Base-by-base conservation (phyloP, 768 basidiomycete genomes). In the Trametes gibbosa region DNA sequence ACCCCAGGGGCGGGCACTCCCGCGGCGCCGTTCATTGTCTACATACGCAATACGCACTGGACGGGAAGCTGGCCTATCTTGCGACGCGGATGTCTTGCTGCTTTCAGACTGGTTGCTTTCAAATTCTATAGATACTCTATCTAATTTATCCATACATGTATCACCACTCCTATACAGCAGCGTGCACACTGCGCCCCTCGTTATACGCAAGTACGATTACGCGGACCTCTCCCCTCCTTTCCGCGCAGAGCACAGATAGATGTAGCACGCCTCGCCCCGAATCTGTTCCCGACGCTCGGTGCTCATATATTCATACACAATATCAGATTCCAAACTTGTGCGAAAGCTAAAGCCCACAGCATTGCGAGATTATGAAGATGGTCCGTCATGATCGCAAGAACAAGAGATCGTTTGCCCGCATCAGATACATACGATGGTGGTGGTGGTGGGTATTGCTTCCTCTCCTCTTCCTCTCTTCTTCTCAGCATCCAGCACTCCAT, bases 301-400 rank as follows among this genome's bases (percentile, higher is more conserved):
- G n/a, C n/a, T n/a, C n/a, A n/a, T n/a, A n/a, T 12, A 29, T 4
- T 6, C 35, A 60, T 60, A 60, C 52, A 59, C 42, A 37, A 60
- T 48, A 43, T 42, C 25, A 19, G 27, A 45, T 52, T n/a, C 17
- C 59, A 48, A 14, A 27, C 40, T 45, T 10, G 10, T 10, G 4
- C 29, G 29, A 32, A 32, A 32, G 39, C 51, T 46, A 41, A 46
- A 35, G 32, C 40, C 21, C 50, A 48, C 47, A 60, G 47, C 47
- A 54, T 27, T 13, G 39, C 40, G 48, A 60, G 47, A 60, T 49
- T 34, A 41, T 39, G 46, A 35, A 49, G 45, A 48, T 40, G 54
- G 12, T 47, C 5, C 34, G 27, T 50, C 39, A n/a, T 41, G 47
- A 37, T 34, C 3, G 21, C 10, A 9, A 16, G 34, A 17, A 24